Base-by-base conservation (phyloP, 106 monocot species). In the Phalaenopsis equestris region DNA sequence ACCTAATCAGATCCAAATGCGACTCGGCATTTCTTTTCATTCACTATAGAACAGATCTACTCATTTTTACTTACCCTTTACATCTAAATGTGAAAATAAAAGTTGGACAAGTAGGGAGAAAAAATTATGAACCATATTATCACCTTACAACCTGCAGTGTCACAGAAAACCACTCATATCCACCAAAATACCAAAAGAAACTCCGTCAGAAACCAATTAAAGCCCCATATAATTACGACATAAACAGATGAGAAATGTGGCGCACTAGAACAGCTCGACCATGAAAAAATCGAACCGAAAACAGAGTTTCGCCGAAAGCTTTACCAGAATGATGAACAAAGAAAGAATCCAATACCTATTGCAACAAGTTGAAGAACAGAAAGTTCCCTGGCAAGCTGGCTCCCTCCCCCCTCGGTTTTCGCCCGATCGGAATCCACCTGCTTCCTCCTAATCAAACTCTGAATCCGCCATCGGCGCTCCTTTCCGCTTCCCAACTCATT, bases 341-440 rank as follows among this genome's bases (percentile, higher is more conserved):
- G 8, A 3, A 70, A 70, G 68, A 70, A 70, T 70, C 70, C 70
- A 70, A 70, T 91, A 98, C 97, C 97, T 55, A 98, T 94, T 19
- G 90, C 92, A 55, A 98, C 84, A 65, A 98, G 86, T 75, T 94
- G 89, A 42, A 76, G 75, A 30, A 98, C 75, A 24, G 94, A 92
- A 11, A 98, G 73, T 48, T 76, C 85, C 84, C 91, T 92, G 79
- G 94, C 92, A 43, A 98, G 97, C 85, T 86, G 87, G 15, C 80
- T 82, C 42, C 85, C 89, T 30, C 79, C 80, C 14, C 64, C 86
- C 5, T 61, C 85, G 0, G 76, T 77, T 61, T 75, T 41, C 15
- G 43, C 72, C 57, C 94, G 82, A 78, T 92, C 85, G 36, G 97
- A 98, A 79, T 98, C 97, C 45, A 98, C 97, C 83, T 90, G 89